phyloP scores from a whole-genome alignment of 2,329 filamentous ascomycete species.

The Ciborinia camelliae region DNA sequence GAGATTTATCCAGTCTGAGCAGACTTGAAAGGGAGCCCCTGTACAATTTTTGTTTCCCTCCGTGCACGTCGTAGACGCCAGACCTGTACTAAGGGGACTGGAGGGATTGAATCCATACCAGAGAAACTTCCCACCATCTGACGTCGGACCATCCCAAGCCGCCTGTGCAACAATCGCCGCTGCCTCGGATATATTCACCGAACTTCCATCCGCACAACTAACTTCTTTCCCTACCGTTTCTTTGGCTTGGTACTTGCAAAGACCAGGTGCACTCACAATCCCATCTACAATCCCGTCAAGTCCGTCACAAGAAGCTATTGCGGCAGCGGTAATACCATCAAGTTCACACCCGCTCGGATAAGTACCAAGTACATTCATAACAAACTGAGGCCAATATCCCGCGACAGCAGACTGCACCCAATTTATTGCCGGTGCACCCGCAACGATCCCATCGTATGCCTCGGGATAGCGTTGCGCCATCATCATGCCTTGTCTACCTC shows the following conservation, averaged over 20 bases:
- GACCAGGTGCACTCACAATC: constrained; percentile 41
- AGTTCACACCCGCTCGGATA: neutral
- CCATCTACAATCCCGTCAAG: constrained; percentile 49
- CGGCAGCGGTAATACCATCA: constrained; percentile 32
- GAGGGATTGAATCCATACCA: neutral
- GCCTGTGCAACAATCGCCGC: neutral
- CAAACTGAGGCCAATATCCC: constrained; percentile 10
- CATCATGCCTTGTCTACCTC: constrained; percentile 41
- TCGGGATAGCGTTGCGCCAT: constrained; percentile 40
- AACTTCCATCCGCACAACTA: neutral
- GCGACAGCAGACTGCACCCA: neutral
- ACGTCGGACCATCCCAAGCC: neutral
- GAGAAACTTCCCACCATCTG: neutral
- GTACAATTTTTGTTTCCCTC: neutral
- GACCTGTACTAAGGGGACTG: neutral
- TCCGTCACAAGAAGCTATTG: constrained; percentile 48
- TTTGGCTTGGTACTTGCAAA: constrained; percentile 34
- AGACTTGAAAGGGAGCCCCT: constrained; percentile 35
- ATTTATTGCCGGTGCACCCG: constrained; percentile 41
- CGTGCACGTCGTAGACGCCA: neutral
- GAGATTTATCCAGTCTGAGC: constrained; percentile 37
- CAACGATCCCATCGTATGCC: constrained; percentile 42
- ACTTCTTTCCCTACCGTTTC: neutral
- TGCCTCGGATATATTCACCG: neutral
- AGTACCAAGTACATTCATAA: neutral